Base-by-base conservation (phyloP, 345 rosid genomes). In the Melastoma malabathricum region DNA sequence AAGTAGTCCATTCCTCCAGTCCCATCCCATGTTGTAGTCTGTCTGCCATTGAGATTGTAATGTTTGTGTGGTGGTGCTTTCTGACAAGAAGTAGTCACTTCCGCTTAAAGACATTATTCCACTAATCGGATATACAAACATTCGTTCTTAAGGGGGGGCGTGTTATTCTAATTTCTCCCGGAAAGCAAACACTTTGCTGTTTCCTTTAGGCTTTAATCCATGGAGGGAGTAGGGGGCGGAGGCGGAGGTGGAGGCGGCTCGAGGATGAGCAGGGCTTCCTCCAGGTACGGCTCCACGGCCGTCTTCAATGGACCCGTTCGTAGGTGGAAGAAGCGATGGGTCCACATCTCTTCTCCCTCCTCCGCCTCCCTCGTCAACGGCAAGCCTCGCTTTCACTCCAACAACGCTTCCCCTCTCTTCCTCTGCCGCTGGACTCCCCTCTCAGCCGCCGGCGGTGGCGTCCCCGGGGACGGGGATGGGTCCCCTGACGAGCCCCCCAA, bases 301-400 rank as follows among this genome's bases (percentile, higher is more conserved):
- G 88, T 84, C 48, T 82, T 92, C 62, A 87, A 69, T 60, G 95
- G 98, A 9, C 95, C 89, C 10, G 98, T 92, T 15, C 76, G 96
- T 69, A 84, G 75, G 76, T 87, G 98, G 98, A 92, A 79, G 87
- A 84, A 80, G 81, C 84, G 76, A 73, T 92, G 98, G 98, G 93
- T 92, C 67, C 89, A 89, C 68, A 87, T 92, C 52, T 63, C 84
- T 3, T 64, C 76, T 3, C 56, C 72, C 9, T 39, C 51, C 2
- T 17, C 67, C 13, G 12, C 64, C 12, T 10, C 60, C 9, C 64
- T 77, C 16, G 41, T 75, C 46, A 55, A 73, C 38, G 70, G 57
- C 55, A 56, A 56, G 57, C 53, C 57, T 20, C 72, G 64, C 53
- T 62, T 71, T 49, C 80, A 71, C 55, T 67, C 78, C 67, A 75